Percentiles rank a stretch among this genome's conserved stretches.
phyloP scores from a whole-genome alignment of 345 rosid species.

The Syzygium aromaticum region DNA sequence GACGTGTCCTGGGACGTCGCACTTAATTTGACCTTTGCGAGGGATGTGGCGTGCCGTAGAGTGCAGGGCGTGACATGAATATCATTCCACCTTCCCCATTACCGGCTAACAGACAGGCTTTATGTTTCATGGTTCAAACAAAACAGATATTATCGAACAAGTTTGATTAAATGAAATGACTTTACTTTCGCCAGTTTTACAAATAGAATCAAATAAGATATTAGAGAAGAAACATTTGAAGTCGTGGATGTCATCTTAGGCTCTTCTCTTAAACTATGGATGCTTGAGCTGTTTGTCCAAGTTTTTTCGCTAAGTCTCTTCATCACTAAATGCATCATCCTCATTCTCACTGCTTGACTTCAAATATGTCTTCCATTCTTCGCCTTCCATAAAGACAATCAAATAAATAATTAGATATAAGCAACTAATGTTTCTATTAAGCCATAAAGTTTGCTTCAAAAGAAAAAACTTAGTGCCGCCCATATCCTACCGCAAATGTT shows the following conservation, averaged over 20 bases:
- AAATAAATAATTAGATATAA: background rate
- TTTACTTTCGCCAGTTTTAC: too few relatives aligned
- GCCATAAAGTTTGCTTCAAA: too few relatives aligned
- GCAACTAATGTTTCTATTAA: background rate
- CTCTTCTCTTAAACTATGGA: background rate
- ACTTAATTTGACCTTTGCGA: too few relatives aligned
- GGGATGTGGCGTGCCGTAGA: too few relatives aligned
- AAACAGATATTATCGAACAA: too few relatives aligned
- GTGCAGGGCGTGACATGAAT: too few relatives aligned
- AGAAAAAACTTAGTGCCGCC: background rate
- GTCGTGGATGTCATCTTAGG: background rate
- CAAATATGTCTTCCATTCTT: background rate
- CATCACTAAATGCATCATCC: background rate
- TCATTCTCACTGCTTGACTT: background rate
- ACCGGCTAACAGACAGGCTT: background rate
- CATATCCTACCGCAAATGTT: too few relatives aligned
- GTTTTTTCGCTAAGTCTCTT: too few relatives aligned
- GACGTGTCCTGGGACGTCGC: too few relatives aligned
- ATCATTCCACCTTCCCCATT: background rate
- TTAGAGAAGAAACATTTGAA: too few relatives aligned
- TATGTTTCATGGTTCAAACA: background rate
- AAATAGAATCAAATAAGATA: too few relatives aligned
- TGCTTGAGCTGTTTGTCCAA: background rate
- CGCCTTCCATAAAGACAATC: background rate
- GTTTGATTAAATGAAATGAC: too few relatives aligned